Evolutionary conservation across 2,329 filamentous ascomycete species (phyloP), one percentile per base, ranked within the genome.

Genomic region (Cladosporium sp.): DNA sequence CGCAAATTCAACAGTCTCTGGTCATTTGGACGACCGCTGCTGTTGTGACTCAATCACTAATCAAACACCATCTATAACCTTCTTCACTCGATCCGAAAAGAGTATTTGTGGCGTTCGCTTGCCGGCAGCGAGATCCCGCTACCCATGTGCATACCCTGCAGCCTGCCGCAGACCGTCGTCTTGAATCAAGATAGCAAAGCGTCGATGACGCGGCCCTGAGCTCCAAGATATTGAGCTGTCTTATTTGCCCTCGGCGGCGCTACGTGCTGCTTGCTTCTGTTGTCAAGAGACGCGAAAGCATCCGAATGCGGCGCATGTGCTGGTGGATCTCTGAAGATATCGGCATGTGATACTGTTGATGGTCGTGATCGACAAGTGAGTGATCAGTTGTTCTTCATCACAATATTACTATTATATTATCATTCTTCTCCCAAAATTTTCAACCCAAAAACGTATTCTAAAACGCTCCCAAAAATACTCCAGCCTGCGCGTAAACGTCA

Each of bases 401-500:
- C 22, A 4, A 27, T 9, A 27, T 27, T 4, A 27, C n/a, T n/a
- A n/a, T n/a, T n/a, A n/a, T n/a, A n/a, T n/a, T n/a, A n/a, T n/a
- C n/a, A n/a, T n/a, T n/a, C n/a, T n/a, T n/a, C n/a, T n/a, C n/a
- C n/a, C n/a, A n/a, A n/a, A n/a, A n/a, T n/a, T n/a, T n/a, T n/a
- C n/a, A n/a, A n/a, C n/a, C n/a, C n/a, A n/a, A n/a, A n/a, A n/a
- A n/a, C n/a, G n/a, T n/a, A 27, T 12, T 5, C 40, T 43, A 43
- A 13, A 43, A 29, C 9, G 32, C 34, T 44, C 47, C 47, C 32
- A 50, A 39, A 38, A 50, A 43, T 9, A 50, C 40, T 11, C 40
- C 47, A 38, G 41, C 47, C 32, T 59, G 57, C 19, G 44, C 57
- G 17, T 57, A 58, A 2, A 59, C 51, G 37, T 56, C 55, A 24